Evolutionary conservation across 176 grass and related monocot species (phyloP), one percentile per base, ranked within the genome.

Genomic region (Stipa capillata): DNA sequence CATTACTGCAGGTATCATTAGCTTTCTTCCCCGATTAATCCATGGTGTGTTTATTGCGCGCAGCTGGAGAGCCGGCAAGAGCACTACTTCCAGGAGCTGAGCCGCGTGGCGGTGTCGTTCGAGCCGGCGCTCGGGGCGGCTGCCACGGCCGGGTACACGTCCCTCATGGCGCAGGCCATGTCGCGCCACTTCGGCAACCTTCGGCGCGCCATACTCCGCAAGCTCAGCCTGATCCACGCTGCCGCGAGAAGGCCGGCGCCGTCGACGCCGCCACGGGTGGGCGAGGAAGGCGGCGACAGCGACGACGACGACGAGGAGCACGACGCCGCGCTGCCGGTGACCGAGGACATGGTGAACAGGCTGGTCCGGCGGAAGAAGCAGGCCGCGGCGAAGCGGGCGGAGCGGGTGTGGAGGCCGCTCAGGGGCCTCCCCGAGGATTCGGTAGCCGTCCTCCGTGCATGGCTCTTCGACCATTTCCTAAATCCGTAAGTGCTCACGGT

Each of bases 381-480:
- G 29, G 76, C 89, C 43, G 81, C 89, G n/a, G 79, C 83, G 63
- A 42, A 89, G 82, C 82, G 89, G 21, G 87, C 71, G 40, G 88
- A 89, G 65, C 88, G 91, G 81, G 90, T 71, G 28, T 93, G 90
- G 87, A 90, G 86, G 81, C 92, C 96, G 14, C 21, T 98, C 20
- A 81, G 92, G 47, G 96, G 92, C 50, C 75, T 98, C 31, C 96
- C 96, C 15, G 96, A 94, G 56, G 83, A 83, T 69, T 91, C 96
- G 1, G 90, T 94, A 2, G 83, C 81, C 47, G 81, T 98, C 51
- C 96, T 98, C 78, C 90, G 96, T 80, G 70, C 88, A 20, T 98
- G 96, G 92, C 87, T 98, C 23, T 94, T 98, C 55, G 85, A 94
- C 77, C 92, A 98, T 65, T 95, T 98, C 84, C 90, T 98, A 76